phyloP scores from a whole-genome alignment of 768 basidiomycete genomes.

The Calocera viscosa region DNA sequence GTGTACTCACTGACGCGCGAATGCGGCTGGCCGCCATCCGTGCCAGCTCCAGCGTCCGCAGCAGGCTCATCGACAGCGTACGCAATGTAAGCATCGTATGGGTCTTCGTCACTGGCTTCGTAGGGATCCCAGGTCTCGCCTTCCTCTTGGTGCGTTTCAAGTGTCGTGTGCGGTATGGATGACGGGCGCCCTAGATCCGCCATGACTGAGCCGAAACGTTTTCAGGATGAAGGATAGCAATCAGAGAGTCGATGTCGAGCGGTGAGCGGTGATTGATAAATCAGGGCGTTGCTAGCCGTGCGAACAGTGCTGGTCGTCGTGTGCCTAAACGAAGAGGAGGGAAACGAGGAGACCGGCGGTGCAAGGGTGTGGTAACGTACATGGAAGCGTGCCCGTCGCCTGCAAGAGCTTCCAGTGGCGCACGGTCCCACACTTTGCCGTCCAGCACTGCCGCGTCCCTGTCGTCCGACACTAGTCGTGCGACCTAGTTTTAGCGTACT shows the following conservation, averaged over 20 bases:
- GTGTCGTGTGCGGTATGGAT: background rate
- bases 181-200: background rate
- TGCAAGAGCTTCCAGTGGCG: background rate
- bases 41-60: background rate
- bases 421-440: slow-evolving; percentile 5
- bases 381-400: background rate
- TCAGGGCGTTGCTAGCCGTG: background rate
- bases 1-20: background rate
- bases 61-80: background rate
- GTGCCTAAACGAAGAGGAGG: background rate
- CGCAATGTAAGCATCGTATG: background rate
- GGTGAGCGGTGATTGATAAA: background rate
- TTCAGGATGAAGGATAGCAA: background rate
- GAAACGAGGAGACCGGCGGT: slow-evolving; percentile 5
- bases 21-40: background rate
- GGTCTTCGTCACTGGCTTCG: background rate
- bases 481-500: background rate
- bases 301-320: background rate
- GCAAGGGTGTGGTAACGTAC: slow-evolving; percentile 8
- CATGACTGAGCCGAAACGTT: background rate
- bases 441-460: no score
- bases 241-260: background rate
- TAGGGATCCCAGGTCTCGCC: slow-evolving; percentile 2
- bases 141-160: slow-evolving; percentile 2
- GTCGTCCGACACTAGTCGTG: background rate